These are phyloP conservation scores for Erodium texanum DNA, from an alignment of 441 rosid genomes.

Conservation along the genomic window DNA sequence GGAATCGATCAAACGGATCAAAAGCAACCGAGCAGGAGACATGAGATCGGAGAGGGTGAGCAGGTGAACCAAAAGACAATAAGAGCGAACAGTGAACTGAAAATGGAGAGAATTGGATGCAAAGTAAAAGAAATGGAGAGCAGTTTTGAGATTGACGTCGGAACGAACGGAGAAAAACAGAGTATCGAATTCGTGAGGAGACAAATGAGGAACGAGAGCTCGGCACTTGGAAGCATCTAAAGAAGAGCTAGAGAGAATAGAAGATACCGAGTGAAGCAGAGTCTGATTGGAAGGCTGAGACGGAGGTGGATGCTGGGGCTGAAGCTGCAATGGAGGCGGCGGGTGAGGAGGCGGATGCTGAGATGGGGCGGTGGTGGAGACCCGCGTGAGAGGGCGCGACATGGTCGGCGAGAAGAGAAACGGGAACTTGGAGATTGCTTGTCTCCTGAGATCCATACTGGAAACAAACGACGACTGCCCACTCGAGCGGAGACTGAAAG, in stretches of 20 bases:
- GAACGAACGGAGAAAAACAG: slow-evolving; percentile 32
- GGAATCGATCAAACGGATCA: slow-evolving; percentile 58
- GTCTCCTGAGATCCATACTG: slow-evolving; percentile 49
- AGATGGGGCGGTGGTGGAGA: slow-evolving; percentile 21
- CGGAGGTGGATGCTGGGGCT: slow-evolving; percentile 14
- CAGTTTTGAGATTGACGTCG: slow-evolving; percentile 41
- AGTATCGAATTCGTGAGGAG: slow-evolving; percentile 52
- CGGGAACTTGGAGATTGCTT: slow-evolving; percentile 24
- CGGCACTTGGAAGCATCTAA: slow-evolving; percentile 42
- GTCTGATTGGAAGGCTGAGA: slow-evolving; percentile 27
- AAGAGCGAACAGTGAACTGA: slow-evolving; percentile 54
- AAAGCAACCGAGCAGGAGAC: slow-evolving; percentile 48
- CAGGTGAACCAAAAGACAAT: slow-evolving; percentile 50
- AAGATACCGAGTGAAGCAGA: slow-evolving; percentile 33
- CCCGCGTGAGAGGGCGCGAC: slow-evolving; percentile 33
- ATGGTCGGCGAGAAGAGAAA: slow-evolving; percentile 20
- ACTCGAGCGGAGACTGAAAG: not conserved
- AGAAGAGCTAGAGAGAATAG: slow-evolving; percentile 42
- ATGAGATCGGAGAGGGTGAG: slow-evolving; percentile 33
- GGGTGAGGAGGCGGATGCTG: slow-evolving; percentile 9
- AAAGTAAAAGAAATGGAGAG: slow-evolving; percentile 48
- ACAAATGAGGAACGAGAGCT: slow-evolving; percentile 32
- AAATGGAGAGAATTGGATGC: slow-evolving; percentile 44
- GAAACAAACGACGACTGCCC: not conserved
- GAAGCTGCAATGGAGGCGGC: slow-evolving; percentile 17